phyloP scores from a whole-genome alignment of 2,329 filamentous ascomycete species.

The Elsinoe fawcettii region DNA sequence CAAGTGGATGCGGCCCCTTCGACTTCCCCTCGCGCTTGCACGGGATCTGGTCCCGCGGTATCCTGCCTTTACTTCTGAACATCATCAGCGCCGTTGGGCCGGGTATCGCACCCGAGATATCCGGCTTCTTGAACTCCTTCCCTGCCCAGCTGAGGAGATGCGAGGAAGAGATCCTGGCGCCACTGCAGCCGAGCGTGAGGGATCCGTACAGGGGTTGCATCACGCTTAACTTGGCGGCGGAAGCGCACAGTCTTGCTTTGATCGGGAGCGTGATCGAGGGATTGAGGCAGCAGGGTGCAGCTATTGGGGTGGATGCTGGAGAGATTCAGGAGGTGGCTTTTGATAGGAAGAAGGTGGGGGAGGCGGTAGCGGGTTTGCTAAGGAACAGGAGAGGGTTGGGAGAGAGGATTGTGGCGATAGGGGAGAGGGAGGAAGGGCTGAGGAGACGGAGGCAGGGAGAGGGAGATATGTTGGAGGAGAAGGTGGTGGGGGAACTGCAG shows the following conservation, averaged over 20 bases:
- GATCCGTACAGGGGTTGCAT: constrained; percentile 52
- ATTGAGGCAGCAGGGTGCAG: constrained; percentile 56
- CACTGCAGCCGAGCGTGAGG: constrained; percentile 28
- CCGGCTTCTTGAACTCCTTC: constrained; percentile 84
- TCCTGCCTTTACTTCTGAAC: constrained; percentile 83
- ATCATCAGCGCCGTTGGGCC: constrained; percentile 73
- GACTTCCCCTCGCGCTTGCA: constrained; percentile 71
- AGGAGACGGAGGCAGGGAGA: constrained; percentile 34
- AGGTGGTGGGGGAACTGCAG: constrained; percentile 62
- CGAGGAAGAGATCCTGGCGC: constrained; percentile 62
- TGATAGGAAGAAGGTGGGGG: constrained; percentile 63
- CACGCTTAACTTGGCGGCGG: constrained; percentile 64
- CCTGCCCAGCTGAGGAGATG: constrained; percentile 67
- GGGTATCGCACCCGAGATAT: constrained; percentile 75
- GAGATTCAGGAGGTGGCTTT: constrained; percentile 68
- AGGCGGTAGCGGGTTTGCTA: constrained; percentile 74
- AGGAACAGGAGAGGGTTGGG: constrained; percentile 57
- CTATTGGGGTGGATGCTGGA: constrained; percentile 47
- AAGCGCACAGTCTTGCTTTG: constrained; percentile 71
- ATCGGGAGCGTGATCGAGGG: constrained; percentile 64
- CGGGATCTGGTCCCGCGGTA: constrained; percentile 79
- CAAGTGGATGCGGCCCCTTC: constrained; percentile 62
- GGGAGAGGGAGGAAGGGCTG: constrained; percentile 61
- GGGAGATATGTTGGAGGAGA: constrained; percentile 62
- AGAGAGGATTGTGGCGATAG: constrained; percentile 65